A percentile compares a stretch with the other conserved stretches of the same genome.
Conservation (phyloP, 75 land plant species). For the Adiantum capillusveneris region DNA sequence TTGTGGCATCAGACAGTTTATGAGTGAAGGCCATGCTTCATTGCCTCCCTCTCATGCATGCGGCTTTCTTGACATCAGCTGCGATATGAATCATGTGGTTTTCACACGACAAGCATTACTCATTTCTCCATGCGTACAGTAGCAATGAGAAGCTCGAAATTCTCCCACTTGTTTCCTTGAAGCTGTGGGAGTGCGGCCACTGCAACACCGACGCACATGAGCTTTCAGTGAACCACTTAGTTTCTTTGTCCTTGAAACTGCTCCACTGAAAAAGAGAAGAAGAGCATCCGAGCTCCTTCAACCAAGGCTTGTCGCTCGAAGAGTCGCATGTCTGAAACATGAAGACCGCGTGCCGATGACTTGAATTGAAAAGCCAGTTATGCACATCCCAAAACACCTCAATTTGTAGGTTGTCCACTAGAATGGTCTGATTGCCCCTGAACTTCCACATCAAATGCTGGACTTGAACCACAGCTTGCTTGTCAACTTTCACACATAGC, state of each 20-base stretch:
- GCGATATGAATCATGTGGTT: too few relatives aligned
- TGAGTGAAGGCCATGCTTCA: too few relatives aligned
- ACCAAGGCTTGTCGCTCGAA: conserved; percentile 22
- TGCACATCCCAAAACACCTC: conserved; percentile 63
- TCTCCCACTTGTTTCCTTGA: conserved; percentile 13
- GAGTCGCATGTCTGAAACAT: conserved; percentile 34
- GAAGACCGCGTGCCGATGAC: conserved; percentile 34
- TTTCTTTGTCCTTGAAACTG: conserved; percentile 4
- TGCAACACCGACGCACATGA: conserved; percentile 23
- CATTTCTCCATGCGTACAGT: conserved; percentile 37
- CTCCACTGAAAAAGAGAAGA: conserved; percentile 10
- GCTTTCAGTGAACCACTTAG: conserved; percentile 2
- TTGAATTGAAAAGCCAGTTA: conserved; percentile 54
- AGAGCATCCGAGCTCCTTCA: conserved; percentile 8
- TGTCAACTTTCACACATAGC: conserved; percentile 34
- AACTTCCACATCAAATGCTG: conserved; percentile 53
- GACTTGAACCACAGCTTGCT: conserved; percentile 44
- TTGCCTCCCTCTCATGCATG: too few relatives aligned
- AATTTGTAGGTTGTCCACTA: conserved; percentile 40
- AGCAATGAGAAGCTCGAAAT: conserved; percentile 26
- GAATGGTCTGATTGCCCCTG: conserved; percentile 50
- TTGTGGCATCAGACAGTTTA: too few relatives aligned
- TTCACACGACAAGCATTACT: too few relatives aligned
- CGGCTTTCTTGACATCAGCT: too few relatives aligned
- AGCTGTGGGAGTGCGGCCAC: conserved; percentile 23